Base-by-base conservation (phyloP, 1,284 basidiomycete genomes). In the Apiotrichum siamense region DNA sequence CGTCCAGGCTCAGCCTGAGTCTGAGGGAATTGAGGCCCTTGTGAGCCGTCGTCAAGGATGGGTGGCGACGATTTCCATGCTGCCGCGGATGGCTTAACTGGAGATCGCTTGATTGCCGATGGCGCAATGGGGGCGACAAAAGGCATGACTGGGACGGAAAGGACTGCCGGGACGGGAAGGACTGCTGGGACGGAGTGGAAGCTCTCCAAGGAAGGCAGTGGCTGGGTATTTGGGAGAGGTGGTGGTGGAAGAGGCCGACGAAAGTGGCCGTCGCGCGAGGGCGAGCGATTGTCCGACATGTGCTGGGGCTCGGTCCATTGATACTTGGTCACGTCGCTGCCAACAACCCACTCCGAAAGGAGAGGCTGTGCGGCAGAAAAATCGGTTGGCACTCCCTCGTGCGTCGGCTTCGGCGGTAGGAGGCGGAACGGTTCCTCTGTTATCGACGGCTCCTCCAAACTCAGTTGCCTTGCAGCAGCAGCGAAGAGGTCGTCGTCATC, bases 1-100 rank as follows among this genome's bases (percentile, higher is more conserved):
- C 47, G 49, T 0, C 67, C 68, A 10, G 60, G 39, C 39, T 70
- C 69, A 2, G 60, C 54, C 37, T 70, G 69, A 0, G 66, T 54
- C 10, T 54, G 47, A 2, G 44, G 31, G 20, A 42, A 40, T 3
- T 45, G 21, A 17, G 12, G 18, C 9, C 3, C 33, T 17, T 15
- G 24, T 7, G 32, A 36, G 4, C 24, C 9, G 4, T 15, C 7
- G 9, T 10, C 27, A 6, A 5, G 15, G 1, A 31, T 12, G 18
- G 33, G 44, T 4, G 44, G 44, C 10, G 44, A 33, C 17, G 44
- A 45, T 18, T 32, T 36, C 7, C 44, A 23, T 6, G 38, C 46
- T 43, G 17, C 44, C 35, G 25, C 7, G 40, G 18, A n/a, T 18
- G 23, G 26, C 26, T 12, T 25, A 31, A 29, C 4, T 11, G 11